Evolutionary conservation across 129 eudicot species (phyloP).

Genomic region (Lonicera japonica): DNA sequence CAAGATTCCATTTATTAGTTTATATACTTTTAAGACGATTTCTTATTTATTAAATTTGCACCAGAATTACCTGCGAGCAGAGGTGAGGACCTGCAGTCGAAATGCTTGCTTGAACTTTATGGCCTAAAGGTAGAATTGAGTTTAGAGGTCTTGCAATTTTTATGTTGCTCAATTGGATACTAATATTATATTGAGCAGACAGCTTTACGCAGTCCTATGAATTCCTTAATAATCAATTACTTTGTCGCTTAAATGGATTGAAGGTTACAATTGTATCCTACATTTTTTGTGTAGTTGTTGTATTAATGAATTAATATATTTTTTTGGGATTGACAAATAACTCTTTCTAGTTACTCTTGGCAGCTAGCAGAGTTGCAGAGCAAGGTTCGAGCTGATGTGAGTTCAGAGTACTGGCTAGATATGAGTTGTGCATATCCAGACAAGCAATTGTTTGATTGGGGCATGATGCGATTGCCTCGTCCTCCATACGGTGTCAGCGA

Average conservation of each 20-base stretch:
- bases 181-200: too few relatives aligned
- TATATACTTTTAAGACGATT: background rate
- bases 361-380: constrained; percentile 93
- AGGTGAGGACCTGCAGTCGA: constrained; percentile 97
- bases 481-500: constrained; percentile 82
- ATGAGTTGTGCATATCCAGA: constrained; percentile 39
- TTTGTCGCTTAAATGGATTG: background rate
- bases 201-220: too few relatives aligned
- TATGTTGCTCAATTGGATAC: background rate
- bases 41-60: constrained; percentile 17
- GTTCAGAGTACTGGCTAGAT: constrained; percentile 84
- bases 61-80: constrained; percentile 91
- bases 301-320: background rate
- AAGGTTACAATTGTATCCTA: background rate
- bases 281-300: constrained; percentile 4
- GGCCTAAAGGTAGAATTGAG: constrained; percentile 74
- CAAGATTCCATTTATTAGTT: background rate
- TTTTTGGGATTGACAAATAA: constrained; percentile 4
- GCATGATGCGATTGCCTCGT: constrained; percentile 71
- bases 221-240: too few relatives aligned
- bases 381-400: constrained; percentile 83
- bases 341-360: constrained; percentile 3
- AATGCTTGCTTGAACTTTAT: constrained; percentile 95
- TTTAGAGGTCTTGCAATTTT: constrained; percentile 8
- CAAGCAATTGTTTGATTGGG: constrained; percentile 90